A percentile compares a stretch with the other conserved stretches of the same genome.
Conservation (phyloP, 345 rosid genomes). For the Eucalyptus polybractea region DNA sequence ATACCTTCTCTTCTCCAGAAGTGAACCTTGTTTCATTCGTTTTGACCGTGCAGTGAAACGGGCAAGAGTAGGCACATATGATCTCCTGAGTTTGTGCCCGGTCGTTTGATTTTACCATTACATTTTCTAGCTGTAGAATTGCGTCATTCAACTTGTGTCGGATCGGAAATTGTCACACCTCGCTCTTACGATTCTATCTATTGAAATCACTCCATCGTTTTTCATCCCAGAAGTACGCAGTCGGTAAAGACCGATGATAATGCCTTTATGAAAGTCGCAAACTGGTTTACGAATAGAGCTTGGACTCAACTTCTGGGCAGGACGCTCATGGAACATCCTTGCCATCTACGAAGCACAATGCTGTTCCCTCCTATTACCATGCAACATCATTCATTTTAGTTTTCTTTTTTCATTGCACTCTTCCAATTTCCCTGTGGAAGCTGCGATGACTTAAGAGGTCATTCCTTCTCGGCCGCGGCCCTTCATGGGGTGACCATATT, state of each 20-base stretch:
- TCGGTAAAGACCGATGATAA: not conserved
- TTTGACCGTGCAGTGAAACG: not conserved
- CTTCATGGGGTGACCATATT: not conserved
- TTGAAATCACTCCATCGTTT: not conserved
- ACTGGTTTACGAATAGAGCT: not conserved
- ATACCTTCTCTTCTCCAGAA: not conserved
- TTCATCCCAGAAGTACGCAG: not conserved
- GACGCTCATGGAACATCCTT: not conserved
- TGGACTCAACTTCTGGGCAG: not conserved
- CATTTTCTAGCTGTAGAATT: not conserved
- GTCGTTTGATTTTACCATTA: not conserved
- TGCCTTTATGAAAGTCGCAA: not conserved
- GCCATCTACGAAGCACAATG: not conserved
- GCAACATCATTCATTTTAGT: not conserved
- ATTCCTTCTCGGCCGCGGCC: not conserved
- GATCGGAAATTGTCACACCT: not conserved
- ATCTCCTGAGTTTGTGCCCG: not conserved
- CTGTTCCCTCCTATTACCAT: not conserved
- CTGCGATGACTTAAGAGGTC: not conserved
- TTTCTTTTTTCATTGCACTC: not conserved
- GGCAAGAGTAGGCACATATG: not conserved
- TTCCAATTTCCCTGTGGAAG: not conserved
- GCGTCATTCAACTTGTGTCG: fast-evolving
- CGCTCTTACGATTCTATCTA: not conserved
- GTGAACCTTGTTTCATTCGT: not conserved